Base-by-base conservation (phyloP, 805 yeast genomes). In the Teunomyces aglyptinius region DNA sequence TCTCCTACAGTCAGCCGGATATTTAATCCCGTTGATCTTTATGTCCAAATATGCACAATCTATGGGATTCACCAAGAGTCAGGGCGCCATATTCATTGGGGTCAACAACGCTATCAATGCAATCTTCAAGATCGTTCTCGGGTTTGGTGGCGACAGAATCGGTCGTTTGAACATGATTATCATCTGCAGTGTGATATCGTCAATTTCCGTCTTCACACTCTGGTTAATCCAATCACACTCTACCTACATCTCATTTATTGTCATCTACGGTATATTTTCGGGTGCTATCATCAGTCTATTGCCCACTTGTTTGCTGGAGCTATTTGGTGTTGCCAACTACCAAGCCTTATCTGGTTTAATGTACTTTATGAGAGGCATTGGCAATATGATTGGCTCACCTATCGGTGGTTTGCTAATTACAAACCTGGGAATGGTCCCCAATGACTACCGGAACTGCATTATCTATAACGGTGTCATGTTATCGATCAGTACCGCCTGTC, bases 71-170 rank as follows among this genome's bases (percentile, higher is more conserved):
- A 45, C 59, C 3, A 47, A 52, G 11, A 46, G 39, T 8, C 61
- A 63, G 39, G 71, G 71, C 6, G 71, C 73, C 1, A 45, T 57
- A 7, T 66, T 68, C 39, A 68, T 68, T 46, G 71, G 65, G 4
- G 31, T 66, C 12, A 67, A 67, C 50, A 67, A 68, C 46, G 63
- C 58, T 18, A 54, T 66, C 34, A 68, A 68, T 50, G 71, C 62
- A 5, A 29, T 45, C 5, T 56, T 53, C 26, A 56, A 56, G 26
- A 47, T 55, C 6, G 42, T 57, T 1, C 48, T 56, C 7, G 63
- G 63, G 1, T 46, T 43, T 32, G 49, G 45, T 0, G 60, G 55
- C 5, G 61, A 57, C 42, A 43, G 35, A 12, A 44, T 50, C 19
- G 63, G 63, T 2, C 43, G 58, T 15, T 38, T 57, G 28, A 58